Evolutionary conservation across 495 filamentous ascomycete genomes (phyloP).

Genomic region (Hypoxylon lenormandii): DNA sequence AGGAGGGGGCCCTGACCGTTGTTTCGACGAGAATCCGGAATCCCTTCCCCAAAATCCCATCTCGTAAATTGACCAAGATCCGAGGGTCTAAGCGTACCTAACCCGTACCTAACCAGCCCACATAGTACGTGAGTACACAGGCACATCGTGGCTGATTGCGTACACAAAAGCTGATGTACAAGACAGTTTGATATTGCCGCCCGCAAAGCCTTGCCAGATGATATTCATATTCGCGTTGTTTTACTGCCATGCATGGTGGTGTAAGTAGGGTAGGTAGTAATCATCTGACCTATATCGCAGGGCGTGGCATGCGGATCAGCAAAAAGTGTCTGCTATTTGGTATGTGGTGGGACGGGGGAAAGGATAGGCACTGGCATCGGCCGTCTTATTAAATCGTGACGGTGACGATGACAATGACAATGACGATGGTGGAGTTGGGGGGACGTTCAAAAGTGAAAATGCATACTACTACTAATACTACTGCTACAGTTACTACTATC

Average conservation of each 20-base stretch:
- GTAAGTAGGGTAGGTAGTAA: slow-evolving; percentile 18
- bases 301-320: slow-evolving; percentile 40
- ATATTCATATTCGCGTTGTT: slow-evolving; percentile 5
- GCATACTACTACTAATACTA: slow-evolving; percentile 1
- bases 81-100: background rate
- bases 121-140: no score
- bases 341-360: slow-evolving; percentile 34
- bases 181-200: slow-evolving; percentile 10
- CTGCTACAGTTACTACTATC: no score
- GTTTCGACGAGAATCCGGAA: slow-evolving; percentile 36
- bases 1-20: slow-evolving; percentile 13
- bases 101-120: no score
- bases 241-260: slow-evolving; percentile 15
- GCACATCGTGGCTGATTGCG: slow-evolving; percentile 30
- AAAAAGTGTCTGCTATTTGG: slow-evolving; percentile 16
- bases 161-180: slow-evolving; percentile 11
- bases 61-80: slow-evolving; percentile 24
- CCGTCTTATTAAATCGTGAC: slow-evolving; percentile 41
- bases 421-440: slow-evolving; percentile 37
- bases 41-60: slow-evolving; percentile 28
- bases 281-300: slow-evolving; percentile 35
- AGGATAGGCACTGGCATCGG: slow-evolving; percentile 31
- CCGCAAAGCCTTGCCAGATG: slow-evolving; percentile 12
- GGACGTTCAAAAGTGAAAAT: slow-evolving; percentile 30
- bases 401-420: slow-evolving; percentile 48